Evolutionary conservation across 768 basidiomycete genomes (phyloP).

Genomic region (Boletus patriciae): DNA sequence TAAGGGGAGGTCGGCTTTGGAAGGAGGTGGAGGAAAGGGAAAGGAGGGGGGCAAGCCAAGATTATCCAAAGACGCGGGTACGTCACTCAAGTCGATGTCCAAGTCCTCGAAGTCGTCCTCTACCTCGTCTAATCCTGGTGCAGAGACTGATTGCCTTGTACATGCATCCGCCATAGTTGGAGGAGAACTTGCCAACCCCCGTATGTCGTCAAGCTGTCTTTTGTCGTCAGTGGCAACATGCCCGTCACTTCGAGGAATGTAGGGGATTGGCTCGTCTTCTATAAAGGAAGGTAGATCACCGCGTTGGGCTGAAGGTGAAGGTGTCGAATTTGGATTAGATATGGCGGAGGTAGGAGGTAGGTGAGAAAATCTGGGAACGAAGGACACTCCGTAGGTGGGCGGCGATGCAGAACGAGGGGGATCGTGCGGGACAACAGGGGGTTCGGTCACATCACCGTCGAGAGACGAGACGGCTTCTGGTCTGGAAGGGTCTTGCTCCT

Average conservation of each 20-base stretch:
- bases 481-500: slow-evolving; percentile 4
- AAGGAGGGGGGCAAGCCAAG: slow-evolving; percentile 22
- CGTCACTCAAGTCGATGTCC: slow-evolving; percentile 4
- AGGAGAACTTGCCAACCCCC: slow-evolving; percentile 54
- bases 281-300: neutral
- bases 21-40: slow-evolving; percentile 36
- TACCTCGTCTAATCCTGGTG: slow-evolving; percentile 56
- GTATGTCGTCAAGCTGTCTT: slow-evolving; percentile 51
- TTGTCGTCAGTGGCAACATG: slow-evolving; percentile 72
- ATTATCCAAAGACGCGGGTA: slow-evolving; percentile 8
- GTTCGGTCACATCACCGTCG: neutral
- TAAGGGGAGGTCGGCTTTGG: slow-evolving; percentile 43
- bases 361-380: slow-evolving; percentile 15
- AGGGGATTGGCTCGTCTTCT: slow-evolving; percentile 27
- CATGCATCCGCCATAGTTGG: slow-evolving; percentile 25
- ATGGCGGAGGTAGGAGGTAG: slow-evolving; percentile 1
- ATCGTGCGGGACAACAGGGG: slow-evolving; percentile 1
- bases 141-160: slow-evolving; percentile 38
- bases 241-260: slow-evolving; percentile 40
- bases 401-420: slow-evolving; percentile 33
- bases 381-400: slow-evolving; percentile 47
- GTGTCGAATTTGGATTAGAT: slow-evolving; percentile 5
- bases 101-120: slow-evolving; percentile 37
- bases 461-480: neutral
- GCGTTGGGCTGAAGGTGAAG: slow-evolving; percentile 14